Percentiles rank a stretch among this genome's conserved stretches.
These are phyloP conservation scores for Chlamydomonas sp. DNA, from an alignment of 139 green algal genomes.

Conservation along the genomic window DNA sequence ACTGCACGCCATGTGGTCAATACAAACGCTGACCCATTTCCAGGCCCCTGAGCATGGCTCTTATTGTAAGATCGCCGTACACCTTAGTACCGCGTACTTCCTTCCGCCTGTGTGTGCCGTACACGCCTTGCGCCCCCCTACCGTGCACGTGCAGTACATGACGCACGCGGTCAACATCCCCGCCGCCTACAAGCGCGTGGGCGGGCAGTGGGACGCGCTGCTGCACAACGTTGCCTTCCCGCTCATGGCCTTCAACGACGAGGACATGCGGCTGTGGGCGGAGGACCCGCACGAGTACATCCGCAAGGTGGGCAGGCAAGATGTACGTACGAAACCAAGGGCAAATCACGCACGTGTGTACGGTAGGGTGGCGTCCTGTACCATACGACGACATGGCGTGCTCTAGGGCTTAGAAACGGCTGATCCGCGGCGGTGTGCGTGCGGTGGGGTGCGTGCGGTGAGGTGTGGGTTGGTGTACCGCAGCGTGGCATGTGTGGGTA, in stretches of 20 bases:
- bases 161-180: conserved; percentile 36
- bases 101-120: no score
- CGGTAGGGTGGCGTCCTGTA: no score
- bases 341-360: no score
- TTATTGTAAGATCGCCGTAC: no score
- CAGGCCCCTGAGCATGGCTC: not conserved
- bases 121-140: no score
- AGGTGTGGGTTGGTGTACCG: not conserved
- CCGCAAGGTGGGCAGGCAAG: conserved; percentile 74
- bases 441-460: not conserved
- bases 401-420: conserved; percentile 59
- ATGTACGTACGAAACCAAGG: no score
- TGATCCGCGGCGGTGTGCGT: not conserved
- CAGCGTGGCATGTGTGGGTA: not conserved
- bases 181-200: conserved; percentile 46
- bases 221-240: conserved; percentile 88
- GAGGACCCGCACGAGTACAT: conserved; percentile 98
- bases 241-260: conserved; percentile 90
- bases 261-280: conserved; percentile 91
- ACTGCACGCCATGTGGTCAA: no score
- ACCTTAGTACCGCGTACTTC: no score
- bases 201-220: conserved; percentile 57
- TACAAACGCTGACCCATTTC: no score
- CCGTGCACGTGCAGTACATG: conserved; percentile 36
- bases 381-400: conserved; percentile 49